These are phyloP conservation scores for Kuraishia floccosa DNA, from an alignment of 805 yeast species.

Conservation along the genomic window DNA sequence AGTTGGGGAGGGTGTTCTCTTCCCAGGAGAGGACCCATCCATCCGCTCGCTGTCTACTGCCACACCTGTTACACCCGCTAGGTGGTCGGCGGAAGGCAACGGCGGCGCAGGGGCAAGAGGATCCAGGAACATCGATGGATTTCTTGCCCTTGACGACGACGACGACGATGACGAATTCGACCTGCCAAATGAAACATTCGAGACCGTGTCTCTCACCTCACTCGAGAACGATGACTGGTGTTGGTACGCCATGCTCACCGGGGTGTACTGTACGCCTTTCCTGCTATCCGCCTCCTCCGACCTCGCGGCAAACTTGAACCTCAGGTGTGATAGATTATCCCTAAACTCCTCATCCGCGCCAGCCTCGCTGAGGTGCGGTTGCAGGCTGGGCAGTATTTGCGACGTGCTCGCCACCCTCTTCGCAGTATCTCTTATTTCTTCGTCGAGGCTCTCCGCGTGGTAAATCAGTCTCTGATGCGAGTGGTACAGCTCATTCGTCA, in stretches of 20 bases:
- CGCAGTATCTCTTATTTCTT: too few relatives aligned
- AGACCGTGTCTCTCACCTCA: neutral
- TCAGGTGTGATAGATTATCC: too few relatives aligned
- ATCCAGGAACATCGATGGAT: slow-evolving; percentile 36
- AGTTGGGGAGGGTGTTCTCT: neutral
- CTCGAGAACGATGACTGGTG: neutral
- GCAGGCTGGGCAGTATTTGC: too few relatives aligned
- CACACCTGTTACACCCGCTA: neutral
- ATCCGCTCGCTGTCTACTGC: neutral
- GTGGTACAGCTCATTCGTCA: too few relatives aligned
- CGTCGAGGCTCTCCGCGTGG: too few relatives aligned
- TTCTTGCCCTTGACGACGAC: slow-evolving; percentile 4
- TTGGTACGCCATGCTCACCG: too few relatives aligned
- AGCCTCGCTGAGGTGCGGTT: too few relatives aligned
- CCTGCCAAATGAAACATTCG: neutral
- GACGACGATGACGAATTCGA: neutral
- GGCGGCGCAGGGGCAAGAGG: slow-evolving; percentile 32
- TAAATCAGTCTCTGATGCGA: too few relatives aligned
- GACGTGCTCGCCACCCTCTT: too few relatives aligned
- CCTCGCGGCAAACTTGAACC: neutral
- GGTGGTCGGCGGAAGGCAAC: neutral
- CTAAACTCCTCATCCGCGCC: too few relatives aligned
- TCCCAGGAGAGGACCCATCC: neutral
- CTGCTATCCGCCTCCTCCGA: neutral
- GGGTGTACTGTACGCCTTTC: too few relatives aligned